A percentile compares a stretch with the other conserved stretches of the same genome.
These are phyloP conservation scores for Termitomyces sp. DNA, from an alignment of 768 basidiomycete genomes.

Conservation along the genomic window DNA sequence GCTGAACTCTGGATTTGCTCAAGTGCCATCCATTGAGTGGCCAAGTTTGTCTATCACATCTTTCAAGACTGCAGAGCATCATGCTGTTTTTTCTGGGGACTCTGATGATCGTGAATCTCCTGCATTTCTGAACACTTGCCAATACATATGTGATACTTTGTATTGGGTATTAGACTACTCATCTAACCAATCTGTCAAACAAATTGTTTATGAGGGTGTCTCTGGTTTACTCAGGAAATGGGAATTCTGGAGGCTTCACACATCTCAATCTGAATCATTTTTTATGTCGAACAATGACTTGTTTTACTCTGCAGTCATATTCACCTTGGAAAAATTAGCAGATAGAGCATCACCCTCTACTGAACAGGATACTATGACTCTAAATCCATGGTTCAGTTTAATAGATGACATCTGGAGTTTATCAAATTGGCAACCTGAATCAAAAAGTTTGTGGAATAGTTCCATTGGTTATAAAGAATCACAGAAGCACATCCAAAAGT, in stretches of 20 bases:
- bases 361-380: too few species aligned
- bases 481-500: too few species aligned
- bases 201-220: neutral
- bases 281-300: neutral
- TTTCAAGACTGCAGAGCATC: neutral
- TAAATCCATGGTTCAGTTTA: too few species aligned
- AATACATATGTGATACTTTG: neutral
- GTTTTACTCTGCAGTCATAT: too few species aligned
- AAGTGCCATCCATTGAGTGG: neutral
- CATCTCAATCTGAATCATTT: neutral
- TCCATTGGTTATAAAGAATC: too few species aligned
- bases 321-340: too few species aligned
- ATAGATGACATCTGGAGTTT: too few species aligned
- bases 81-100: neutral
- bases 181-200: neutral
- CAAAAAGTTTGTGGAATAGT: too few species aligned
- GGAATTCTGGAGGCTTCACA: neutral
- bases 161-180: neutral
- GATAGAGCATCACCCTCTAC: too few species aligned
- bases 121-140: neutral
- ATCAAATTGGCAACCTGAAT: too few species aligned
- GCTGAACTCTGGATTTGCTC: neutral
- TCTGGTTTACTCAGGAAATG: neutral
- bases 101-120: too few species aligned
- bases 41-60: neutral